Conservation (phyloP, 1,284 basidiomycete species). For the Sanghuangporus weigelae region DNA sequence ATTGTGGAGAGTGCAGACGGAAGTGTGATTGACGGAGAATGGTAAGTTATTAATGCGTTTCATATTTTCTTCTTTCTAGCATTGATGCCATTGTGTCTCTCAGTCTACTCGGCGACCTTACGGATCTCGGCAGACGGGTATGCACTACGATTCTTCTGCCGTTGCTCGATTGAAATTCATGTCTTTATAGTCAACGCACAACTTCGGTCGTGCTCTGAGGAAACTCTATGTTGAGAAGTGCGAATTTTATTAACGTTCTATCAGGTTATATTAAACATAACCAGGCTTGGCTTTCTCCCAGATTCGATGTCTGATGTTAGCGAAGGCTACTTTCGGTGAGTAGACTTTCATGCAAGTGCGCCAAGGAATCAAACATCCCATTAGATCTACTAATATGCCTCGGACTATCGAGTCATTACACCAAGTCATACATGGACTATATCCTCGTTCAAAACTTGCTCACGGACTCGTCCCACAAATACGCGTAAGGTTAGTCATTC, state of each 20-base stretch:
- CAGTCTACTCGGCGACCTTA: slow-evolving; percentile 75
- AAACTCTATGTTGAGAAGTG: slow-evolving; percentile 69
- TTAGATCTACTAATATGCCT: slow-evolving; percentile 64
- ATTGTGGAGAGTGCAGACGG: slow-evolving; percentile 57
- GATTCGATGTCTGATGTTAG: slow-evolving; percentile 41
- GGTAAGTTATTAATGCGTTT: slow-evolving; percentile 37
- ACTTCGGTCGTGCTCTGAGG: slow-evolving; percentile 57
- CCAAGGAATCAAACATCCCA: not conserved
- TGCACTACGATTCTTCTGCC: slow-evolving; percentile 9
- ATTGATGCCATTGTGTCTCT: not conserved
- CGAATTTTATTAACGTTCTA: slow-evolving; percentile 19
- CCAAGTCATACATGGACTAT: slow-evolving; percentile 68
- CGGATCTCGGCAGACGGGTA: slow-evolving; percentile 70
- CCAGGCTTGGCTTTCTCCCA: slow-evolving; percentile 62
- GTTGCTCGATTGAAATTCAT: slow-evolving; percentile 8
- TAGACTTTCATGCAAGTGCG: not conserved
- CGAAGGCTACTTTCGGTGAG: slow-evolving; percentile 59
- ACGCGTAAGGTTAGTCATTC: slow-evolving; percentile 44
- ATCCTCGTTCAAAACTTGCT: slow-evolving; percentile 49
- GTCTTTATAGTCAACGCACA: slow-evolving; percentile 55
- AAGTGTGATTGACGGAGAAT: slow-evolving; percentile 48
- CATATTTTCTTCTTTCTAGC: not conserved
- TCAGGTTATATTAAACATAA: not conserved
- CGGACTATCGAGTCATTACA: slow-evolving; percentile 76
- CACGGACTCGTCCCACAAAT: slow-evolving; percentile 44